These are phyloP conservation scores for Quercus cerris DNA, from an alignment of 306 rosid species.

Conservation along the genomic window DNA sequence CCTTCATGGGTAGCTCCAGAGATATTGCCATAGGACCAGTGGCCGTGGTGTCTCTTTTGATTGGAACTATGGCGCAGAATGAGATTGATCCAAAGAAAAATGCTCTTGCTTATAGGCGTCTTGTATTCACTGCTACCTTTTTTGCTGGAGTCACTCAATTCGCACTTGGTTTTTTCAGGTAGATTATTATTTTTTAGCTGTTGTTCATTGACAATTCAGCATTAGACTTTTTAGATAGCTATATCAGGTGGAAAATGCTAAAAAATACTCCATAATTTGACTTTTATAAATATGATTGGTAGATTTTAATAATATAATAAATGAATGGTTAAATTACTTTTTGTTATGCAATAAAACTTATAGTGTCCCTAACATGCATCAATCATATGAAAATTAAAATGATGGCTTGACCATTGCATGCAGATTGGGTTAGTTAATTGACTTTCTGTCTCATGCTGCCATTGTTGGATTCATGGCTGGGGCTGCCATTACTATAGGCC, in stretches of 20 bases:
- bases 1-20: slow-evolving; percentile 82
- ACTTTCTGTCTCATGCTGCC: slow-evolving; percentile 86
- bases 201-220: too few species aligned
- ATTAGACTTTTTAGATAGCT: too few species aligned
- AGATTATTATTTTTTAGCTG: too few species aligned
- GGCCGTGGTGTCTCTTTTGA: slow-evolving; percentile 82
- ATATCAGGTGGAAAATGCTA: too few species aligned
- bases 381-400: too few species aligned
- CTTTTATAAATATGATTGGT: too few species aligned
- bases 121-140: slow-evolving; percentile 81
- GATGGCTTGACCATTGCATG: neutral
- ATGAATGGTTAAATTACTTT: too few species aligned
- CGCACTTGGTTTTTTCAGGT: slow-evolving; percentile 65
- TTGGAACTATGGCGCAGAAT: slow-evolving; percentile 45
- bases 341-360: too few species aligned
- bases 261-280: too few species aligned
- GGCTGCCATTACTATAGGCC: slow-evolving; percentile 80
- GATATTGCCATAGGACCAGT: slow-evolving; percentile 87
- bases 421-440: slow-evolving; percentile 88
- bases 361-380: too few species aligned
- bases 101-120: slow-evolving; percentile 36
- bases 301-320: too few species aligned
- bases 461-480: slow-evolving; percentile 95
- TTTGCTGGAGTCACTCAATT: slow-evolving; percentile 76
- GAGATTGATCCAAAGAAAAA: slow-evolving; percentile 26